A percentile compares a stretch with the other conserved stretches of the same genome.
These are phyloP conservation scores for Thalia dealbata DNA, from an alignment of 176 grass and related monocot genomes.

Conservation along the genomic window DNA sequence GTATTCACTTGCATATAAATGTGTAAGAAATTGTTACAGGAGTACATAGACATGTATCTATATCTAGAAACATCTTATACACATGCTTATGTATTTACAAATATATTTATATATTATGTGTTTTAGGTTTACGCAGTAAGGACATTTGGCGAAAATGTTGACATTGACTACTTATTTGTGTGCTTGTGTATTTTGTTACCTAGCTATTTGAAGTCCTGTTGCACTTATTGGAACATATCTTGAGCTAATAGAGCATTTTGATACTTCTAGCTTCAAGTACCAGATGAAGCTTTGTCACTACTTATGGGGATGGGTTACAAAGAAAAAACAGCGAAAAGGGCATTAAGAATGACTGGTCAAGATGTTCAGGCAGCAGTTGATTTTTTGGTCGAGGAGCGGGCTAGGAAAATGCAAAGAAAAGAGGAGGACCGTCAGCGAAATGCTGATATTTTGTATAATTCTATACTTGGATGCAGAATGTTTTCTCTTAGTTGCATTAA, in stretches of 20 bases:
- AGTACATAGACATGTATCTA: no score
- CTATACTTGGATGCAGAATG: slow-evolving; percentile 8
- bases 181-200: not conserved
- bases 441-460: slow-evolving; percentile 58
- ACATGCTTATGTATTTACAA: no score
- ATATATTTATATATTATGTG: no score
- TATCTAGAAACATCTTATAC: no score
- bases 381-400: slow-evolving; percentile 72
- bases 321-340: slow-evolving; percentile 61
- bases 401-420: slow-evolving; percentile 43
- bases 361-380: slow-evolving; percentile 77
- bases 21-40: no score
- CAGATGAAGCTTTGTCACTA: slow-evolving; percentile 84
- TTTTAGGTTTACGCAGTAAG: no score
- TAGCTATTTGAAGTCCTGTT: not conserved
- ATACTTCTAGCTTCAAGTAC: slow-evolving; percentile 75
- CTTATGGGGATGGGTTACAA: slow-evolving; percentile 81
- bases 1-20: no score
- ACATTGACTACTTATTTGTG: no score
- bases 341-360: slow-evolving; percentile 76
- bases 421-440: slow-evolving; percentile 45
- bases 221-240: not conserved
- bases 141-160: no score
- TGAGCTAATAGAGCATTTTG: not conserved
- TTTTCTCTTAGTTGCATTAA: slow-evolving; percentile 10